Base-by-base conservation (phyloP, 2,329 filamentous ascomycete genomes). In the Pseudovirgaria hyperparasitica region DNA sequence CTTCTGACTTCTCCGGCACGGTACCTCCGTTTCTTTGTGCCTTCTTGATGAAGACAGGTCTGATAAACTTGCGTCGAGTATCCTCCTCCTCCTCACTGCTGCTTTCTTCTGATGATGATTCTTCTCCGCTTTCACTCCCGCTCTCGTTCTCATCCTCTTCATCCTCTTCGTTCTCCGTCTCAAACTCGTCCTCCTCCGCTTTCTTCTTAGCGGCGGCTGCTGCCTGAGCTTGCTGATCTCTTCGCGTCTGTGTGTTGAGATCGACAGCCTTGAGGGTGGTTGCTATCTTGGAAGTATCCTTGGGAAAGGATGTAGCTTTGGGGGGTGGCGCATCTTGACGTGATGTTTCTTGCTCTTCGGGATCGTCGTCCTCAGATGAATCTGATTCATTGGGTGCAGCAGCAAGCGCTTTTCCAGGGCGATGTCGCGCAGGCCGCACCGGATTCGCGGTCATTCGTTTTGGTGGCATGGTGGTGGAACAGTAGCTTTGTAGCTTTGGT, bases 371-470 rank as follows among this genome's bases (percentile, higher is more conserved):
- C 19, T 62, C 63, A 9, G 55, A 53, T 14, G 54, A 56, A 28
- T 38, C 45, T 5, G 55, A 57, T 34, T 62, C 63, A 13, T 36
- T 34, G 31, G 47, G 43, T 5, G 36, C 37, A 33, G 62, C 66
- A 6, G 61, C 68, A 3, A 65, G 60, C 10, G 76, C 63, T 54
- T 94, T 96, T 39, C 90, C 87, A 10, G 87, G 78, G 32, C 85
- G 76, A 45, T 94, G 80, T 31, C 90, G 80, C 40, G 76, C 72
- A 14, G 84, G 81, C 50, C 75, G 76, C 32, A 77, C 59, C 4
- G 82, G 85, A 48, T 94, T 93, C 36, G 86, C 85, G 36, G 87
- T 96, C 82, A 96, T 93, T 46, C 82, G 80, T 52, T 82, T 85
- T 9, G 76, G 72, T 35, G 80, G 76, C 67, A 71, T 68, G 23